Percentiles rank a stretch among this genome's conserved stretches.
Evolutionary conservation across 345 rosid genomes (phyloP).

Genomic region (Zanthoxylum bungeanum): DNA sequence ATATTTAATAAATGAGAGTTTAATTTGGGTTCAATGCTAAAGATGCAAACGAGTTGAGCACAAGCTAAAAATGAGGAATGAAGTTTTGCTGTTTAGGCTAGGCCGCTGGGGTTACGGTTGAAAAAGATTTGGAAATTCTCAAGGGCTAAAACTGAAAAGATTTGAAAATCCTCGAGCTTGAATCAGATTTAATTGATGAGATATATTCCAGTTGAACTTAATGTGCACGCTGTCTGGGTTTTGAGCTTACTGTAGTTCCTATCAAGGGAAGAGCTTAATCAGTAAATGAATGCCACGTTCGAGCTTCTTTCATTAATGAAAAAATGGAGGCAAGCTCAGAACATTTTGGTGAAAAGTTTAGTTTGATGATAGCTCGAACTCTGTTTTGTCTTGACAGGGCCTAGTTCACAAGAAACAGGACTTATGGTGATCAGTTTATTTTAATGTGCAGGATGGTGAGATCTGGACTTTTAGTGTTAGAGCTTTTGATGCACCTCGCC

Average conservation of each 20-base stretch:
- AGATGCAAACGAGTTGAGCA: background rate
- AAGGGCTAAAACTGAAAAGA: no score
- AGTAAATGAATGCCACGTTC: no score
- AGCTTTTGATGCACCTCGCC: constrained; percentile 68
- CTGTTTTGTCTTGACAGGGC: background rate
- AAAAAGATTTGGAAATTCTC: background rate
- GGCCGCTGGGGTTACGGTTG: background rate
- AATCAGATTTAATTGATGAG: background rate
- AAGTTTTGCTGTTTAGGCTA: background rate
- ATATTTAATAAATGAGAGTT: background rate
- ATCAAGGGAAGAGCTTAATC: background rate
- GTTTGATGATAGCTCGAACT: background rate
- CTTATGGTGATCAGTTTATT: background rate
- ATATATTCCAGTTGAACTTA: background rate
- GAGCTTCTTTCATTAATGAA: background rate
- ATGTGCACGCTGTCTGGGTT: background rate
- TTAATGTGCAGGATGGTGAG: constrained; percentile 76
- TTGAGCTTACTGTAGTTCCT: background rate
- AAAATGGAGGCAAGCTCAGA: background rate
- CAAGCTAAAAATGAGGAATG: background rate
- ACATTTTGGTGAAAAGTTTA: background rate
- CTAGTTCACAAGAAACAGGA: background rate
- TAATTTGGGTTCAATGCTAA: background rate
- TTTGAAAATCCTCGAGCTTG: background rate
- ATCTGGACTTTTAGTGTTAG: constrained; percentile 95